Base-by-base conservation (phyloP, 805 yeast species). In the Candida anglica region DNA sequence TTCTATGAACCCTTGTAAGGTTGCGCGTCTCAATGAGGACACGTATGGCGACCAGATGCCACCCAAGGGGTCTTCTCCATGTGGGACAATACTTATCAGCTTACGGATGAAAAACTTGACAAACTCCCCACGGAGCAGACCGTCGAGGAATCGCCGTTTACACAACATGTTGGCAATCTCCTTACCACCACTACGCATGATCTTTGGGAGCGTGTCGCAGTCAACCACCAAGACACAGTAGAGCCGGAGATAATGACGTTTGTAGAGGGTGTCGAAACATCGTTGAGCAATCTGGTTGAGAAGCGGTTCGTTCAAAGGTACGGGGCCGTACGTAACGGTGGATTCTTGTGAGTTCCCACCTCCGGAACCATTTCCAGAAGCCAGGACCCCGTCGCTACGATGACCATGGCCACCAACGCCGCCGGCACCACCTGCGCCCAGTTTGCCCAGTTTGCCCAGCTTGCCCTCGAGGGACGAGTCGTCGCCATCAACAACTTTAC, bases 151-250 rank as follows among this genome's bases (percentile, higher is more conserved):
- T 44, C 77, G 73, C 43, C 80, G 76, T 49, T 81, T 86, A 59
- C 85, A 87, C 48, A 79, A 72, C 83, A 79, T 86, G 46, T 89
- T 93, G 0, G 98, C 98, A 42, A 93, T 83, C 47, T 93, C 98
- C 15, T 86, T 69, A 6, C 96, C 81, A 15, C 96, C 96, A 56
- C 86, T 79, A 45, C 93, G 67, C 49, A 79, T 67, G 20, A 94
- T 81, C 50, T 95, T 75, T 3, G 98, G 96, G 17, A 93, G 64
- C 0, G 88, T 70, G 38, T 86, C 86, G 16, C 85, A 81, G 17
- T 86, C 82, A 1, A 91, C 82, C 2, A 89, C 80, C 41, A 87
- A 51, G 2, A 89, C 80, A 56, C 96, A 88, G 51, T 81, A 84
- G 2, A 89, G 77, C 20, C 93, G 71, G 31, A 93, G 79, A 38